Evolutionary conservation across 202 grass and related monocot genomes (phyloP).

Genomic region (Dendrocalamus latiflorus): DNA sequence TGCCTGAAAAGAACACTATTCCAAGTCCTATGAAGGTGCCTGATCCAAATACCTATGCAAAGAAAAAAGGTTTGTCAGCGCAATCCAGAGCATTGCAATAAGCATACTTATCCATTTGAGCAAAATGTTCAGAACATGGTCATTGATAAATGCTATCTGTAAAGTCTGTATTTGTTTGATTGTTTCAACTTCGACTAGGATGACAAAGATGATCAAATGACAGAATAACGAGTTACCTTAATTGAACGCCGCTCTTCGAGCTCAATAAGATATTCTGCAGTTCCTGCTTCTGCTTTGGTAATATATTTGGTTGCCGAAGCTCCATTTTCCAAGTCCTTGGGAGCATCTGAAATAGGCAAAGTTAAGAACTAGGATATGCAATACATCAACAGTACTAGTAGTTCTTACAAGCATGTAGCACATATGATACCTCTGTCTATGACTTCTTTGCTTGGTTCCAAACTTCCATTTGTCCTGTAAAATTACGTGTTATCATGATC

Average conservation of each 20-base stretch:
- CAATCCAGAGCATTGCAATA: not conserved
- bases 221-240: conserved; percentile 40
- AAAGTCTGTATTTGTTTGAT: not conserved
- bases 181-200: not conserved
- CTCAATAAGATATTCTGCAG: conserved; percentile 73
- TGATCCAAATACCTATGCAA: conserved; percentile 64
- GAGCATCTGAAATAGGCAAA: conserved; percentile 30
- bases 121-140: not conserved
- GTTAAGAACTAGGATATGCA: conserved; percentile 5
- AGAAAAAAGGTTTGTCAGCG: not conserved
- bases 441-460: conserved; percentile 11
- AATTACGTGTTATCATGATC: not conserved
- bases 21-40: conserved; percentile 60
- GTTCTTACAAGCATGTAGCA: not conserved
- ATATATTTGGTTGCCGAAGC: no score
- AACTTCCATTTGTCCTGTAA: conserved; percentile 4
- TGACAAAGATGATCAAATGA: not conserved
- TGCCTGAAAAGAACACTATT: conserved; percentile 78
- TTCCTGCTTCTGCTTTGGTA: conserved; percentile 76
- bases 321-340: no score
- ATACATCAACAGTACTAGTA: not conserved
- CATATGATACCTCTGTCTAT: conserved; percentile 28
- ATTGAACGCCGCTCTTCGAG: conserved; percentile 83
- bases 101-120: not conserved
- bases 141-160: not conserved